Evolutionary conservation across 2,329 filamentous ascomycete species (phyloP), one percentile per base, ranked within the genome.

Genomic region (Acarospora socialis): DNA sequence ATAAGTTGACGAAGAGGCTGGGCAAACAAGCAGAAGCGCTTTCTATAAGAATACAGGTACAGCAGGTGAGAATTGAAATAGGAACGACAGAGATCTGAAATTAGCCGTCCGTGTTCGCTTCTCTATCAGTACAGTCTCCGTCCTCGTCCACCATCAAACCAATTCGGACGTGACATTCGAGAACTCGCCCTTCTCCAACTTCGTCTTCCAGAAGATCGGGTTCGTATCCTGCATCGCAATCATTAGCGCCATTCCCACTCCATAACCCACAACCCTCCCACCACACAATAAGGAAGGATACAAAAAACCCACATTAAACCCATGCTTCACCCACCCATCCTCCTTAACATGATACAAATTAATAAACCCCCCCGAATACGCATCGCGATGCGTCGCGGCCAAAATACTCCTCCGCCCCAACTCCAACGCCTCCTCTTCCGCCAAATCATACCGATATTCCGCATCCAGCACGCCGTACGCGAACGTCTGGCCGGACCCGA

Each of bases 261-360:
- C 7, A 9, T 14, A 15, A 14, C 8, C 8, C 14, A 10, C 8
- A 28, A 10, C n/a, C 4, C 12, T 30, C 15, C 20, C n/a, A n/a
- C n/a, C n/a, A n/a, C n/a, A n/a, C n/a, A 10, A 27, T 12, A 32
- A 12, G 17, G 5, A 14, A 23, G 18, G 5, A 14, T 9, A 23
- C 16, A 9, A 14, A 13, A 30, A 25, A 36, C 44, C 33, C 37
- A 49, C 45, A 46, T 68, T 84, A 70, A 98, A 98, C 41, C 90
- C 90, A 54, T 95, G 87, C 72, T 92, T 93, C 51, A 92, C 86
- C 90, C 90, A 98, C 48, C 90, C 90, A 43, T 84, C 79, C 66
- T 98, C 87, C 75, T 94, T 94, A 55, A 98, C 86, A 53, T 98
- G 90, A 63, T 98, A 98, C 53, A 95, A 56, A 65, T 98, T 98